These are phyloP conservation scores for Corylus americana DNA, from an alignment of 306 rosid genomes.

Conservation along the genomic window DNA sequence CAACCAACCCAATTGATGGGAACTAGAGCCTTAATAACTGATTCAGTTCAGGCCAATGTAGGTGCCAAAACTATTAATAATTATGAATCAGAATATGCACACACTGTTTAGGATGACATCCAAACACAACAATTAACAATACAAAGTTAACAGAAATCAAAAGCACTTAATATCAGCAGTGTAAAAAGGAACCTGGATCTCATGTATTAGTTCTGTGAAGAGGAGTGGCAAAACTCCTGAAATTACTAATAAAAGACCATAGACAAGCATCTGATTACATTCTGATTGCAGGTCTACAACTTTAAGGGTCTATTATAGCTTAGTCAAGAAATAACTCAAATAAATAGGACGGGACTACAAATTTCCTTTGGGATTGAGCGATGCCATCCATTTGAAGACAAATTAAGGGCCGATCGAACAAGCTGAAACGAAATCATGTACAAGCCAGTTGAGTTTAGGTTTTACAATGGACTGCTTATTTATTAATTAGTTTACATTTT, in stretches of 20 bases:
- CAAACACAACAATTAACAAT: no score
- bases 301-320: neutral
- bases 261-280: neutral
- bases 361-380: neutral
- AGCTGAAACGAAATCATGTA: neutral
- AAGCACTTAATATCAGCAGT: neutral
- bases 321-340: neutral
- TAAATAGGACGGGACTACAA: neutral
- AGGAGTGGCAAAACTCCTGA: neutral
- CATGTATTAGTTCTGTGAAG: neutral
- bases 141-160: neutral
- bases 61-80: neutral
- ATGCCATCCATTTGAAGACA: neutral
- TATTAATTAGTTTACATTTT: neutral
- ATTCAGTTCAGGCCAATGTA: neutral
- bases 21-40: neutral
- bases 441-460: neutral
- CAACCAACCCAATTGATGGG: neutral
- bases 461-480: neutral
- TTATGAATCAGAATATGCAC: neutral
- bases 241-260: neutral
- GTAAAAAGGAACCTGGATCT: neutral
- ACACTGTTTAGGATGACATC: neutral
- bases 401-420: neutral
- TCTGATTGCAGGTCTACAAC: neutral